Base-by-base conservation (phyloP, 768 basidiomycete genomes). In the Sporobolomyces pararoseus region DNA sequence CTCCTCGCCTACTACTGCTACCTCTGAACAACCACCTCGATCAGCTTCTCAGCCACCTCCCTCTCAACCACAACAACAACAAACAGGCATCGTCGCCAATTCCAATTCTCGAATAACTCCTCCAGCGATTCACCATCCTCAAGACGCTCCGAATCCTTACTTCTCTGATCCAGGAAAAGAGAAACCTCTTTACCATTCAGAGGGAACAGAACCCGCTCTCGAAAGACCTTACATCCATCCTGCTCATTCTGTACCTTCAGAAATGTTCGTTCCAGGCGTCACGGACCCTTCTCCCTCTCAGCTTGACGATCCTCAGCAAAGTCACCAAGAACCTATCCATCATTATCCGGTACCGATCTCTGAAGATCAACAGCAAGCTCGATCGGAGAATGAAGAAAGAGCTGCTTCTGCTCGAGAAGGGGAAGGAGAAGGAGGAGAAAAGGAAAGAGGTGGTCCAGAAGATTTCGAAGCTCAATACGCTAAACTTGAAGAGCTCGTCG, bases 201-300 rank as follows among this genome's bases (percentile, higher is more conserved):
- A 34, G 17, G 50, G 52, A 10, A 27, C 6, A 4, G 34, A 32
- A 34, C 52, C 69, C 5, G 34, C 47, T 17, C 35, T 37, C 34
- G 35, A 34, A 10, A 35, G 68, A 23, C 63, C 63, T 42, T 60
- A 34, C 58, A 50, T 70, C 27, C 42, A 65, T 47, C 68, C 68
- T 21, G 68, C 44, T 1, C 68, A 70, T 34, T 19, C 23, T 0
- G 21, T 65, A 4, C 42, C 50, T 4, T 14, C 31, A 2, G 59
- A 57, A 5, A 16, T 70, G 44, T 32, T 70, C 59, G 37, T 39
- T 19, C 58, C 58, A 3, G 58, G 42, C 29, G 25, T 23, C 12
- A 29, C 39, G 5, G 39, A n/a, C n/a, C n/a, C n/a, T n/a, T n/a
- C n/a, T n/a, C n/a, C n/a, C n/a, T n/a, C n/a, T n/a, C n/a, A n/a